Conservation (phyloP, 495 filamentous ascomycete species). For the Jackrogersella minutella region DNA sequence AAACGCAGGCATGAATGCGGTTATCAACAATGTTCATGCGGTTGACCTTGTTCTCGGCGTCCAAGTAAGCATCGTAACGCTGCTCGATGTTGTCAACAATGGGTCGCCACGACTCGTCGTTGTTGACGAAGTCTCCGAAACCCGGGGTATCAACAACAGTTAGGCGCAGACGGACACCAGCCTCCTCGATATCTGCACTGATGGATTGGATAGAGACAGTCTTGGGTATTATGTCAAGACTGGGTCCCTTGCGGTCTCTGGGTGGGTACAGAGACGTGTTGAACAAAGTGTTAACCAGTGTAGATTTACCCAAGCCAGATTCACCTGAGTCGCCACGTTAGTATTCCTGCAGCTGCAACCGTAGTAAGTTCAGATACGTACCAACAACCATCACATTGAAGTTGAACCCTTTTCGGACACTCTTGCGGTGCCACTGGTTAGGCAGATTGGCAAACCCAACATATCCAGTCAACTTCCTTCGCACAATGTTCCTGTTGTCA, state of each 20-base stretch:
- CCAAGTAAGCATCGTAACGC: conserved; percentile 95
- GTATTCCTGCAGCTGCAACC: conserved; percentile 12
- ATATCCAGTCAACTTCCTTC: conserved; percentile 96
- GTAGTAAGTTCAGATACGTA: conserved; percentile 54
- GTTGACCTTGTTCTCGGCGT: conserved; percentile 99
- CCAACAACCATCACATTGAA: conserved; percentile 99
- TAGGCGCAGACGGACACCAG: conserved; percentile 94
- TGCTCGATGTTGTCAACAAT: conserved; percentile 99
- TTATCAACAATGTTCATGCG: conserved; percentile 99
- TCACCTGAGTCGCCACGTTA: conserved; percentile 70
- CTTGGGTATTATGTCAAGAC: conserved; percentile 98
- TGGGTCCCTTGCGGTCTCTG: conserved; percentile 95
- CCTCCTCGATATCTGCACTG: conserved; percentile 98
- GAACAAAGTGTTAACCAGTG: conserved; percentile 98
- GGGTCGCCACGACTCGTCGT: conserved; percentile 97
- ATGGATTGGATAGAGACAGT: conserved; percentile 98
- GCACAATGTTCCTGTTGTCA: conserved; percentile 96
- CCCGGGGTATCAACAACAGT: conserved; percentile 98
- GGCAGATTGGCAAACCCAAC: conserved; percentile 98
- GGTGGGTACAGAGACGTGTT: conserved; percentile 99
- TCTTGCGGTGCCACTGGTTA: conserved; percentile 99
- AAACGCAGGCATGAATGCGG: conserved; percentile 97
- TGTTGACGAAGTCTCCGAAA: conserved; percentile 99
- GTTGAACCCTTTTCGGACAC: conserved; percentile 99
- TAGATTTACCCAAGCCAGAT: conserved; percentile 98